Base-by-base conservation (phyloP, 306 rosid species). In the Potentilla sterilis region DNA sequence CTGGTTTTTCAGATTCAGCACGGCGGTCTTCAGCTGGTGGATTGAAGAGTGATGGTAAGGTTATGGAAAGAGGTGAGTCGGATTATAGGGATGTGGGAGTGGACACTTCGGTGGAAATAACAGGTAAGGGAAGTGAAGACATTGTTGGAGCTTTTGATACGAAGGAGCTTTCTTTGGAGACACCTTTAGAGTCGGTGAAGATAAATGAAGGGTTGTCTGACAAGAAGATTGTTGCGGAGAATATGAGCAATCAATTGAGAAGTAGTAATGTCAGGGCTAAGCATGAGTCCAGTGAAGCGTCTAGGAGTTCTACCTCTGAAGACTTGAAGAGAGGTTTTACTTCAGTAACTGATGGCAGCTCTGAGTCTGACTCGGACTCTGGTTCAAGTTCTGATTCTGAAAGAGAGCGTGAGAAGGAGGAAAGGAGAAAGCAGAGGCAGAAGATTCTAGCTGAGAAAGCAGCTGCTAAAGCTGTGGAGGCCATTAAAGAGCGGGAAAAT, bases 351-450 rank as follows among this genome's bases (percentile, higher is more conserved):
- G 85, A 82, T 58, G 87, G 82, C 76, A 91, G 91, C 86, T 88
- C 93, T 74, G 92, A 83, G 78, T 92, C 90, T 7, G 96, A 87
- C 74, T 73, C 89, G 3, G 97, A 86, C 61, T 86, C 90, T 0
- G 91, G 97, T 78, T 95, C 98, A 73, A 76, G 87, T 72, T 96
- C 93, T 59, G 97, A 88, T 81, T 89, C 97, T 40, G 99, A 92
- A 74, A 85, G 83, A 73, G 99, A 90, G 83, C 90, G 69, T 37
- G 92, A 92, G 87, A 89, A 89, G 76, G 96, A 88, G 87, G 99
- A 96, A 83, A 86, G 87, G 82, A 90, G 81, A 74, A 89, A 80
- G 83, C 89, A 77, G 81, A 87, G 84, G 82, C 89, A 92, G 83
- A 80, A 81, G 84, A 81, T 90, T 70, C 88, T 96, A 72, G 96